Evolutionary conservation across 2,329 filamentous ascomycete species (phyloP).

Genomic region (Colletotrichum truncatum): DNA sequence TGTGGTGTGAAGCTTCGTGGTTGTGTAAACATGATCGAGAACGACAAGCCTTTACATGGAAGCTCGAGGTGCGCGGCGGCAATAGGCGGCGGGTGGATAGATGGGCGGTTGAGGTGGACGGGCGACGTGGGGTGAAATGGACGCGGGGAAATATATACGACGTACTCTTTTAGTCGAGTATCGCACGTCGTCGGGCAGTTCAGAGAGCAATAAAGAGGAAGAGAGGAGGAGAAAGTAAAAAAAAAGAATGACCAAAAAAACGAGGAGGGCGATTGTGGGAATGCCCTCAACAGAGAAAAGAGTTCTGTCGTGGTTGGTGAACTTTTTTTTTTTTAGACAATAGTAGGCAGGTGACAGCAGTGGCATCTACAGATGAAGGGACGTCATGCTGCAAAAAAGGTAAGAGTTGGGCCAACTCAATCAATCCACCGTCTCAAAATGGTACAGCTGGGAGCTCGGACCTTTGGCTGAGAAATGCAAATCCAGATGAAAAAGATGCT

Average conservation of each 20-base stretch:
- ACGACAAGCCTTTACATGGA: constrained; percentile 40
- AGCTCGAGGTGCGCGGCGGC: constrained; percentile 10
- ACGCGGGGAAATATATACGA: neutral
- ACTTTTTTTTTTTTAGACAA: neutral
- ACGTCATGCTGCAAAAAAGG: constrained; percentile 18
- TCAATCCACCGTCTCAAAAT: constrained; percentile 9
- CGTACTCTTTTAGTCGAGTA: no score
- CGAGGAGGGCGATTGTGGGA: neutral
- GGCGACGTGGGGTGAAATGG: neutral
- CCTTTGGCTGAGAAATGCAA: neutral
- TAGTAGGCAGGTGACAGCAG: neutral
- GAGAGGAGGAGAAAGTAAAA: no score
- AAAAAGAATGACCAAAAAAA: no score
- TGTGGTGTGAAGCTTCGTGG: constrained; percentile 44
- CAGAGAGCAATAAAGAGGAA: neutral
- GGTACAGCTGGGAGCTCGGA: neutral
- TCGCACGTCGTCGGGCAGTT: neutral
- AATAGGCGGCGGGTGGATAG: neutral
- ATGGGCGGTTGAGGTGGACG: neutral
- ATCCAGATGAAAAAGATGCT: neutral
- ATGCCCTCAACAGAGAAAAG: neutral
- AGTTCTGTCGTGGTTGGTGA: neutral
- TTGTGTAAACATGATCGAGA: constrained; percentile 53
- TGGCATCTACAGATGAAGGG: neutral
- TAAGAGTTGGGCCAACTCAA: neutral